These are phyloP conservation scores for Solanum medicagineum DNA, from an alignment of 257 asterid species.

Conservation along the genomic window DNA sequence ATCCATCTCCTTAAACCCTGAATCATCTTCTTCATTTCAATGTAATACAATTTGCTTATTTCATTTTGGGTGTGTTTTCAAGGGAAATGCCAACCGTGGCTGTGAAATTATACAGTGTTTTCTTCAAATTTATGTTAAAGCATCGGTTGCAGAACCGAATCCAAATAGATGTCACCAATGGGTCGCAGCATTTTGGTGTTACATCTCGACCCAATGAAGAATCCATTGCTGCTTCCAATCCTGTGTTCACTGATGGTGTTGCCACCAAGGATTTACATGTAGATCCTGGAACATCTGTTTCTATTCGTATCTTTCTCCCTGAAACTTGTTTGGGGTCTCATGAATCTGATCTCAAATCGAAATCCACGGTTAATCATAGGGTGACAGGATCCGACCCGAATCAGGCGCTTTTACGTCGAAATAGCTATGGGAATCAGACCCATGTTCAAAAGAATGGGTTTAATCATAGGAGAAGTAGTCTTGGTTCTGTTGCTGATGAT, in stretches of 20 bases:
- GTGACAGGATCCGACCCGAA: conserved; percentile 22
- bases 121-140: conserved; percentile 79
- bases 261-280: conserved; percentile 87
- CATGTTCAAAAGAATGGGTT: neutral
- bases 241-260: conserved; percentile 80
- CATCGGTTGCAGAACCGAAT: conserved; percentile 82
- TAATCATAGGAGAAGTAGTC: conserved; percentile 43
- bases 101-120: conserved; percentile 74
- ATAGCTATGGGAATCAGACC: conserved; percentile 26
- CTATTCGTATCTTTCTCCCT: conserved; percentile 75
- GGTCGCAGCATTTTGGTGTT: conserved; percentile 43
- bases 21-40: conserved; percentile 7
- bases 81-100: conserved; percentile 88
- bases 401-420: conserved; percentile 17
- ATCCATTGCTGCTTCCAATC: conserved; percentile 55
- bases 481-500: conserved; percentile 32
- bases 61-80: neutral
- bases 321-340: conserved; percentile 48
- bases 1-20: neutral
- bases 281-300: conserved; percentile 60
- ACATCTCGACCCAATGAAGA: conserved; percentile 91
- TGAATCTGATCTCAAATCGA: conserved; percentile 6
- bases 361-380: neutral
- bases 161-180: conserved; percentile 16
- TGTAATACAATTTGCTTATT: neutral